A percentile compares a stretch with the other conserved stretches of the same genome.
Conservation (phyloP, 345 rosid genomes). For the Eucalyptus guilfoylei region DNA sequence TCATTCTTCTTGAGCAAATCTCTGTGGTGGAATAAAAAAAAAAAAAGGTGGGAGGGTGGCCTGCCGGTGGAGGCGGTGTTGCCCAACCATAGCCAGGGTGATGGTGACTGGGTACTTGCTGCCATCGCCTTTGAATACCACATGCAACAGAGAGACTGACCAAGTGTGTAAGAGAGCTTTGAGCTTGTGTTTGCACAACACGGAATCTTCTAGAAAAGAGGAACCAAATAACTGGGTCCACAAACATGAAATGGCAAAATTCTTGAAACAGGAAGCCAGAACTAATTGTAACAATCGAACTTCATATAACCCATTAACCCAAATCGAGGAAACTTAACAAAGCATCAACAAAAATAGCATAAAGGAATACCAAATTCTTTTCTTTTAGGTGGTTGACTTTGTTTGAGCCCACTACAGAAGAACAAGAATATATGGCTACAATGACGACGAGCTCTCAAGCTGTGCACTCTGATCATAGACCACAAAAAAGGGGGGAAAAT, state of each 20-base stretch:
- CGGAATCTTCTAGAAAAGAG: neutral
- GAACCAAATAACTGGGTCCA: neutral
- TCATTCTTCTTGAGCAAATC: neutral
- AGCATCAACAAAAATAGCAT: neutral
- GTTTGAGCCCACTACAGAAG: neutral
- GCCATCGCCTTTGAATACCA: neutral
- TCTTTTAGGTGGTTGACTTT: neutral
- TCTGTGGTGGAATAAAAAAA: neutral
- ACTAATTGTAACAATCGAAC: neutral
- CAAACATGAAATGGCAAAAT: neutral
- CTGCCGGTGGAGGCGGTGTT: neutral
- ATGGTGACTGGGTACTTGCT: neutral
- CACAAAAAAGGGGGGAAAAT: accelerated
- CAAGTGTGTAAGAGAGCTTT: neutral
- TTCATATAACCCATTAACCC: neutral
- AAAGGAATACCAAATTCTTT: neutral
- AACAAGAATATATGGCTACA: neutral
- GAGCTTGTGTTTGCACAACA: neutral
- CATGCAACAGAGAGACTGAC: neutral
- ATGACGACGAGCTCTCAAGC: neutral
- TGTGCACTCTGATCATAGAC: neutral
- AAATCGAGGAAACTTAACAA: neutral
- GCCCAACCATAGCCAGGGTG: neutral
- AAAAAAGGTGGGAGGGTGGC: neutral
- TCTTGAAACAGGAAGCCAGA: neutral